phyloP scores from a whole-genome alignment of 768 basidiomycete species.

The Gelatoporia subvermispora region DNA sequence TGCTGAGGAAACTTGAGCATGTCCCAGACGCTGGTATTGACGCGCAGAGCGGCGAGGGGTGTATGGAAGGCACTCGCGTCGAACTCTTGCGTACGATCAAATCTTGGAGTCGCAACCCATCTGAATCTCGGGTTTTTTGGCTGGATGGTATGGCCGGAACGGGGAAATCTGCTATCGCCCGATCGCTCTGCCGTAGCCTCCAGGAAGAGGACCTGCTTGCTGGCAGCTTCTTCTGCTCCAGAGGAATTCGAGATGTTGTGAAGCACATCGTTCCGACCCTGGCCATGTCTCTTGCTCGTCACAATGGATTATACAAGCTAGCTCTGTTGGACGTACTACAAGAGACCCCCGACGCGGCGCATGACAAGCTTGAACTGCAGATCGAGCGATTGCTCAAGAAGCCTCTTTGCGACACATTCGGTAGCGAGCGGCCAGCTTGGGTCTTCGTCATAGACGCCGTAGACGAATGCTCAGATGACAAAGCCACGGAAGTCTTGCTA shows the following conservation, averaged over 20 bases:
- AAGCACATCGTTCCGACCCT: slow-evolving; percentile 21
- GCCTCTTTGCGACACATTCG: slow-evolving; percentile 11
- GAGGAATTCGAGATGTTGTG: slow-evolving; percentile 5
- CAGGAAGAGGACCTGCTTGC: slow-evolving; percentile 21
- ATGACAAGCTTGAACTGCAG: too few relatives aligned
- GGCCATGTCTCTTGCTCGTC: slow-evolving; percentile 2
- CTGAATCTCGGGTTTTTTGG: neutral
- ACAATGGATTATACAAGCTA: slow-evolving; percentile 19
- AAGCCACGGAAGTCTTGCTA: neutral
- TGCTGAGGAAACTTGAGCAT: too few relatives aligned
- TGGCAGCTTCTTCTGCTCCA: slow-evolving; percentile 29
- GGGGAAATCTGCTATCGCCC: slow-evolving; percentile 35
- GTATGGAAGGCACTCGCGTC: neutral
- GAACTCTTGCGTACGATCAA: neutral
- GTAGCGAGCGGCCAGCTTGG: neutral
- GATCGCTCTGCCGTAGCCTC: slow-evolving; percentile 24
- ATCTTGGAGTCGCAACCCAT: neutral
- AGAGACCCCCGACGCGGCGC: slow-evolving; percentile 6
- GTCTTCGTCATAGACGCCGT: slow-evolving; percentile 30
- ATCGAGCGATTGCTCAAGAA: neutral
- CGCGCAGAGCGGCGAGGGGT: too few relatives aligned
- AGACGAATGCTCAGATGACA: slow-evolving; percentile 26
- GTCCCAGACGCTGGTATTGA: too few relatives aligned
- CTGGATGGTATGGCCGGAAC: slow-evolving; percentile 27
- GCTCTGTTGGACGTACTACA: slow-evolving; percentile 11